Base-by-base conservation (phyloP, 2,329 filamentous ascomycete genomes). In the Fusarium verrucosum region DNA sequence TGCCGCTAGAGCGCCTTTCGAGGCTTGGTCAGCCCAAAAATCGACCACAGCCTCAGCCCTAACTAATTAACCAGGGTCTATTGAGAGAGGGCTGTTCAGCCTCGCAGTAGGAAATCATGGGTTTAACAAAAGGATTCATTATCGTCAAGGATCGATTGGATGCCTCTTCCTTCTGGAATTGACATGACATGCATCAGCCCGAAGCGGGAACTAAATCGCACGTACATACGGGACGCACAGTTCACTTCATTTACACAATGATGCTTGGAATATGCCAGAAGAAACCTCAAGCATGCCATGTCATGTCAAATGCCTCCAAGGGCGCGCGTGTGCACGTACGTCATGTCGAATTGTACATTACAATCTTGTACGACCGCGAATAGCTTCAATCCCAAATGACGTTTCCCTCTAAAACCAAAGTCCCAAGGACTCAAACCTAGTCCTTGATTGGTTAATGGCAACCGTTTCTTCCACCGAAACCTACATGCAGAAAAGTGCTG, bases 41-140 rank as follows among this genome's bases (percentile, higher is more conserved):
- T 9, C 33, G 26, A 19, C 51, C 64, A 70, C 68, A 70, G 69
- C 69, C 69, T 69, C 69, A 56, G 50, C 62, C 44, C 50, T 49
- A 36, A 10, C 23, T 6, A 25, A 6, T 6, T 6, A 26, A 26
- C 46, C 41, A 44, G 62, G 60, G 49, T 49, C n/a, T 17, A 22
- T 51, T 17, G 5, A 23, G 11, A 9, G 16, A 35, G 25, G 52
- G 38, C n/a, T 26, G 22, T 57, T 67, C 65, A 71, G 69, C 69
- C 69, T 71, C 69, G 55, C 67, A n/a, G n/a, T n/a, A n/a, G n/a
- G n/a, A n/a, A n/a, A 71, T 58, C 42, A 23, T 19, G 25, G 19
- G 35, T 45, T 11, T 23, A 30, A 17, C 13, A 10, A 20, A 41
- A 1, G 38, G 30, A 46, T 49, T 55, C 50, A 62, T 68, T 52